phyloP scores from a whole-genome alignment of 129 eudicot genomes.

The Centella asiatica region DNA sequence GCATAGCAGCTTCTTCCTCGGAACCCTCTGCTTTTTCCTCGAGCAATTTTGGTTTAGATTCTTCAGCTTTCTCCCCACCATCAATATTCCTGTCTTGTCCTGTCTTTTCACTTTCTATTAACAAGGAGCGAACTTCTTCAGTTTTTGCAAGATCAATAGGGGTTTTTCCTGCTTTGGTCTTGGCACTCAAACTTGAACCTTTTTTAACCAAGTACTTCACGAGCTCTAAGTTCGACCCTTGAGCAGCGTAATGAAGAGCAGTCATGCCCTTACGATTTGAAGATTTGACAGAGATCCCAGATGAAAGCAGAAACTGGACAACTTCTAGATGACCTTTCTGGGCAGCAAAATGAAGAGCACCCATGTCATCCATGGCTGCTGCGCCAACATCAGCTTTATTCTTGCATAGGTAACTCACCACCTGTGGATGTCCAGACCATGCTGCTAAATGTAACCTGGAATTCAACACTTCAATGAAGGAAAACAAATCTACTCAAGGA shows the following conservation, averaged over 20 bases:
- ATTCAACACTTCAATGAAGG: slow-evolving; percentile 44
- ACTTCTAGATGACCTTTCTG: slow-evolving; percentile 94
- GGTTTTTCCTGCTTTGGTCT: slow-evolving; percentile 85
- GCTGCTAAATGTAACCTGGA: slow-evolving; percentile 92
- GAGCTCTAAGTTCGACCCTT: slow-evolving; percentile 78
- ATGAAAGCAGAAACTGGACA: slow-evolving; percentile 48
- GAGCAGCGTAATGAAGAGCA: slow-evolving; percentile 89
- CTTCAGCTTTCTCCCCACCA: slow-evolving; percentile 29
- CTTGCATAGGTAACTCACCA: slow-evolving; percentile 72
- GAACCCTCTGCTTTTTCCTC: slow-evolving; percentile 21
- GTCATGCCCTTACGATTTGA: slow-evolving; percentile 92
- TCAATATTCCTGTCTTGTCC: slow-evolving; percentile 17
- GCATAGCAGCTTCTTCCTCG: slow-evolving; percentile 11
- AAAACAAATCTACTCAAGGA: slow-evolving; percentile 12
- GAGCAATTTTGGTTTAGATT: slow-evolving; percentile 15
- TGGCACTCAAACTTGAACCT: slow-evolving; percentile 47
- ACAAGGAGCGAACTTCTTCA: slow-evolving; percentile 52
- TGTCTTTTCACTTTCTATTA: slow-evolving; percentile 33
- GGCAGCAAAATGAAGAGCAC: slow-evolving; percentile 94
- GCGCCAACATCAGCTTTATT: slow-evolving; percentile 91
- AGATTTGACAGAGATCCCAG: slow-evolving; percentile 74
- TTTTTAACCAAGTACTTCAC: slow-evolving; percentile 81
- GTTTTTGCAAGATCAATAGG: slow-evolving; percentile 62
- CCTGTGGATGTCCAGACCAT: slow-evolving; percentile 83
- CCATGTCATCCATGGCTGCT: slow-evolving; percentile 98